Base-by-base conservation (phyloP, 352 stramenopile species). In the Phytopythium delawarense region DNA sequence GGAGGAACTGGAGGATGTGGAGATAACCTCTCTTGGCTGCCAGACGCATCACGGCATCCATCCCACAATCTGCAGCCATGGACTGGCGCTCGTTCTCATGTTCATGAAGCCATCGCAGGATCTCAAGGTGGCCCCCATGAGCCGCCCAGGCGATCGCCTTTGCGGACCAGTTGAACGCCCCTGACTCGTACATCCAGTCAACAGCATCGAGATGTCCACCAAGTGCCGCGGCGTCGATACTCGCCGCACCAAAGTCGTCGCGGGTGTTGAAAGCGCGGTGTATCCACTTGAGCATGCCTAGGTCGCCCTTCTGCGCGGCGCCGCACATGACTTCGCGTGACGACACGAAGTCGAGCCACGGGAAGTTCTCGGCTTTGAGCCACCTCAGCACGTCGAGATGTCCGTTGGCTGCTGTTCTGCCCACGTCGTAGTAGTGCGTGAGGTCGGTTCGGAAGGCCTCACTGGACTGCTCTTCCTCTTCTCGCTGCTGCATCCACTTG, bases 1-100 rank as follows among this genome's bases (percentile, higher is more conserved):
- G 67, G 13, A 86, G 52, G 60, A 79, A 86, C 60, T 71, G 32
- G 9, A 77, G 66, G 46, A 75, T 53, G 8, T 71, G 40, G 7
- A 71, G 44, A 42, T 76, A 57, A 7, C 72, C 72, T 12, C 55
- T 53, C n/a, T 59, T 54, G 21, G 62, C 62, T 11, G 72, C 66
- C 1, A 55, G 45, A 46, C 75, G 64, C 67, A 74, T 71, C 12
- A 63, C 70, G 15, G 65, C 54, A 1, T 45, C 57, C 7, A 62
- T 74, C 25, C 65, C 28, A 15, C 5, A 37, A 20, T 39, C 25
- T 4, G 0, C 28, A 54, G 2, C 8, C 48, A 39, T 39, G 16
- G 6, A 15, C 7, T 37, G 70, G 0, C 57, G 65, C 30, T 66
- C 68, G 8, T 5, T 65, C 0, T 62, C 63, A 28, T 69, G 61